These are phyloP conservation scores for Exophiala alcalophila DNA, from an alignment of 2,329 filamentous ascomycete species.

Conservation along the genomic window DNA sequence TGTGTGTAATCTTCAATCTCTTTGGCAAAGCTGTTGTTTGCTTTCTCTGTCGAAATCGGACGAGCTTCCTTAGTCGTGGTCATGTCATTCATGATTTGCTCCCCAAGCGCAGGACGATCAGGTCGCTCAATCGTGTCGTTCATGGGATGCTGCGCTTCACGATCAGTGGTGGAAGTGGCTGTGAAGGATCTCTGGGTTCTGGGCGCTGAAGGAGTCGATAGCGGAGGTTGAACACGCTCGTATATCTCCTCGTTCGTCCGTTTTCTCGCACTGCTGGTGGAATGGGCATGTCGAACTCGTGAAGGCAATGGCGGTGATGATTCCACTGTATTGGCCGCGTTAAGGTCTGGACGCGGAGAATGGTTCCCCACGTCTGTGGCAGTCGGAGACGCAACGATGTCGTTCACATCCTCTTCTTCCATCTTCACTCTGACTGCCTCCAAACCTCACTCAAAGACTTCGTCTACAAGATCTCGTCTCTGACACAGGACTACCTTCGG, in stretches of 20 bases:
- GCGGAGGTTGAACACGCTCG: slow-evolving; percentile 10
- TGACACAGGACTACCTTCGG: not conserved
- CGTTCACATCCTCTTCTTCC: slow-evolving; percentile 5
- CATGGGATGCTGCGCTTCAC: not conserved
- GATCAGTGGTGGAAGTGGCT: not conserved
- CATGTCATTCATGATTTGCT: not conserved
- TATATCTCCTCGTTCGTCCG: slow-evolving; percentile 27
- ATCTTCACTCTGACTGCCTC: slow-evolving; percentile 5
- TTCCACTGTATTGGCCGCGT: slow-evolving; percentile 4
- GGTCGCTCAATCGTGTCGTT: slow-evolving; percentile 2
- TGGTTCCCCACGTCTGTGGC: slow-evolving; percentile 11
- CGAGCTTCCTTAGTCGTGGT: not conserved
- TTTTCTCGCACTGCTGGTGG: slow-evolving; percentile 18
- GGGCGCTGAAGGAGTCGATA: slow-evolving; percentile 14
- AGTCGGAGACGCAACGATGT: slow-evolving; percentile 8
- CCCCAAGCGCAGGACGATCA: too few species aligned
- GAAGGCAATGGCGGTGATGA: slow-evolving; percentile 23
- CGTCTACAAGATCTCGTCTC: not conserved
- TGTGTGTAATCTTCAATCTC: slow-evolving; percentile 24
- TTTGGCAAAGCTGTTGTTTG: slow-evolving; percentile 14
- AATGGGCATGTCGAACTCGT: slow-evolving; percentile 10
- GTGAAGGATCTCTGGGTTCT: slow-evolving; percentile 11
- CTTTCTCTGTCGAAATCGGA: not conserved
- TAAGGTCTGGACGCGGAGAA: slow-evolving; percentile 7
- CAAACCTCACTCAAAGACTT: not conserved